These are phyloP conservation scores for Exophiala viscosa DNA, from an alignment of 2,329 filamentous ascomycete species.

Conservation along the genomic window DNA sequence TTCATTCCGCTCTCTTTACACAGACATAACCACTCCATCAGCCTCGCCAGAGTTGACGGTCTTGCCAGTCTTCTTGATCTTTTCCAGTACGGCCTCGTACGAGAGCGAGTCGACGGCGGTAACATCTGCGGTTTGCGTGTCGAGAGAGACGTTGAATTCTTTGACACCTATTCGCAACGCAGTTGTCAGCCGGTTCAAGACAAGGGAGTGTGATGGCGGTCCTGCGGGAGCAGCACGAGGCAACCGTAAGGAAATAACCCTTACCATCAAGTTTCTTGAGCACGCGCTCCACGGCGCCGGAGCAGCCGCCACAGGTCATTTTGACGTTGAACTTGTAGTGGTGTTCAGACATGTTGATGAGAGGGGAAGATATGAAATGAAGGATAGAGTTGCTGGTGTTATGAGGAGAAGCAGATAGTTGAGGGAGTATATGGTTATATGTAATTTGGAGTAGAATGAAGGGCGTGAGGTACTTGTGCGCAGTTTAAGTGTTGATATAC, in stretches of 20 bases:
- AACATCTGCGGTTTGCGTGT: conserved; percentile 77
- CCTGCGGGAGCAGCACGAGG: no score
- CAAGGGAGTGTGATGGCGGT: no score
- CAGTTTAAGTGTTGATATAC: neutral
- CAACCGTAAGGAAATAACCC: conserved; percentile 29
- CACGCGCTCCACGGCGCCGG: conserved; percentile 84
- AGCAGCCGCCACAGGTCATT: conserved; percentile 97
- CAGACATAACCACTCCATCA: conserved; percentile 39
- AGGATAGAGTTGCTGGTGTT: neutral
- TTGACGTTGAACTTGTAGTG: conserved; percentile 91
- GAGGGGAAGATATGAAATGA: neutral
- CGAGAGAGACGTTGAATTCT: conserved; percentile 80
- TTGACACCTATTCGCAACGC: conserved; percentile 64
- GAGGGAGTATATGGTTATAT: no score
- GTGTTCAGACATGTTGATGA: conserved; percentile 66
- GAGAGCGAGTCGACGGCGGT: conserved; percentile 64
- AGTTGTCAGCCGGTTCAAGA: conserved; percentile 6
- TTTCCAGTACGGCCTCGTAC: conserved; percentile 77
- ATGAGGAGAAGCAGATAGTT: neutral
- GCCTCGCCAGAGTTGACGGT: conserved; percentile 66
- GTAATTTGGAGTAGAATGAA: neutral
- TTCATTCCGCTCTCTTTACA: conserved; percentile 27
- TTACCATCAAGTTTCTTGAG: conserved; percentile 86
- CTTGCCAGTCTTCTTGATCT: conserved; percentile 95
- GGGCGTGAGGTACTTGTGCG: conserved; percentile 7